A percentile compares a stretch with the other conserved stretches of the same genome.
Conservation (phyloP, 768 basidiomycete species). For the Mycena kentingensis region DNA sequence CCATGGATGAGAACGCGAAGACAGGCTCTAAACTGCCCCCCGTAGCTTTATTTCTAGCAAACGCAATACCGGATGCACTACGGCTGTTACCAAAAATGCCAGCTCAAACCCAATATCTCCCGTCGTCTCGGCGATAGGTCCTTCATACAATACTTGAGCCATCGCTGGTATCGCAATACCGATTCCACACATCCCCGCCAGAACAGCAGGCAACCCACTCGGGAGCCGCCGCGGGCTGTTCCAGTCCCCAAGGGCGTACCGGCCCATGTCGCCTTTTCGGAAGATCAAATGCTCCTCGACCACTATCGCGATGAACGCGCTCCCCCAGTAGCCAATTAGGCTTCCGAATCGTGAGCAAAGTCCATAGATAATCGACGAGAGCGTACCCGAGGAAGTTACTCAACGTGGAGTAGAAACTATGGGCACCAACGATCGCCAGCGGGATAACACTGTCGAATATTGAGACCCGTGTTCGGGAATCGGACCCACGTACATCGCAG, state of each 20-base stretch:
- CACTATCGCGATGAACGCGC: constrained; percentile 63
- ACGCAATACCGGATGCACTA: constrained; percentile 63
- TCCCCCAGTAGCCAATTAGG: constrained; percentile 68
- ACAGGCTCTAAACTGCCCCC: constrained; percentile 14
- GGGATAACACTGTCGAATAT: constrained; percentile 58
- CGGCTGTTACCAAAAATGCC: constrained; percentile 54
- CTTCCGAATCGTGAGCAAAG: too few species aligned
- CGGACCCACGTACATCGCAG: constrained; percentile 57
- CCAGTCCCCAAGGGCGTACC: constrained; percentile 62
- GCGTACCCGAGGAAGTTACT: constrained; percentile 79
- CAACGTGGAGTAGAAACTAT: constrained; percentile 69
- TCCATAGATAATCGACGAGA: too few species aligned
- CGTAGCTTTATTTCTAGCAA: constrained; percentile 45
- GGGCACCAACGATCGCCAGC: constrained; percentile 72
- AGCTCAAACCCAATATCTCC: constrained; percentile 87
- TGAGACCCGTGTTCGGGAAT: neutral
- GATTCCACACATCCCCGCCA: constrained; percentile 53
- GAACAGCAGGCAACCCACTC: constrained; percentile 65
- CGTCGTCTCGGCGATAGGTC: constrained; percentile 66
- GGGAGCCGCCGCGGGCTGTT: constrained; percentile 59
- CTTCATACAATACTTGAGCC: constrained; percentile 75
- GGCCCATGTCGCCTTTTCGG: constrained; percentile 50
- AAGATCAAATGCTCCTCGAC: constrained; percentile 71
- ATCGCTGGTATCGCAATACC: constrained; percentile 67
- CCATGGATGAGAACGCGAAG: neutral